Conservation (phyloP, 345 rosid genomes). For the Excoecaria agallocha region DNA sequence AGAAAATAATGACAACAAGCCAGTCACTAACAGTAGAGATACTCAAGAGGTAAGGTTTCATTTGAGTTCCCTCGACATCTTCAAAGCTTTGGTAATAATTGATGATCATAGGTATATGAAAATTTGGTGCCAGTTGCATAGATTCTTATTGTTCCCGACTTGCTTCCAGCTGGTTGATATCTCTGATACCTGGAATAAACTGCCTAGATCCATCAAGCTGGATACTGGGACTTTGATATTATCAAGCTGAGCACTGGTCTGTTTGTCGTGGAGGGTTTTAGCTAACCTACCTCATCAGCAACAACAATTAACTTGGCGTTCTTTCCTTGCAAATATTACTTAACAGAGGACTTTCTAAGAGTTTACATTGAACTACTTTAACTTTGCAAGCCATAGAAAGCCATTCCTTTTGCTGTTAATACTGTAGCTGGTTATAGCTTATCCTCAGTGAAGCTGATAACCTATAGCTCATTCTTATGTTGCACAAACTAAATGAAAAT, state of each 20-base stretch:
- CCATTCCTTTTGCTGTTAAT: conserved; percentile 1
- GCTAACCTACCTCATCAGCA: neutral
- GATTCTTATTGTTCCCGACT: neutral
- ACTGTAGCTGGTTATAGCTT: neutral
- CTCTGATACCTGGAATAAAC: neutral
- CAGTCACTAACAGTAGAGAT: conserved; percentile 88
- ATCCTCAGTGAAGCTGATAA: neutral
- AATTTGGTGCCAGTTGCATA: neutral
- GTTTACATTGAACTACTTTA: neutral
- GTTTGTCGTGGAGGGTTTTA: neutral
- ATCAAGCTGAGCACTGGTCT: neutral
- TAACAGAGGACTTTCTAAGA: too few species aligned
- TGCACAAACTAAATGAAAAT: neutral
- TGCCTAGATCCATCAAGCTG: neutral
- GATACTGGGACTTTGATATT: neutral
- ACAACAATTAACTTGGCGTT: neutral
- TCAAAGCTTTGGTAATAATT: neutral
- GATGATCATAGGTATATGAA: conserved; percentile 3
- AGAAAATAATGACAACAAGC: conserved; percentile 77
- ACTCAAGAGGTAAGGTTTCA: conserved; percentile 71
- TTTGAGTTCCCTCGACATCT: neutral
- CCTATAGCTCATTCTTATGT: neutral
- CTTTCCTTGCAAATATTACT: neutral
- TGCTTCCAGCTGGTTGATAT: conserved; percentile 4
- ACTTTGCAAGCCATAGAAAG: neutral